A percentile compares a stretch with the other conserved stretches of the same genome.
Conservation (phyloP, 306 rosid genomes). For the Dryas alaskensis region DNA sequence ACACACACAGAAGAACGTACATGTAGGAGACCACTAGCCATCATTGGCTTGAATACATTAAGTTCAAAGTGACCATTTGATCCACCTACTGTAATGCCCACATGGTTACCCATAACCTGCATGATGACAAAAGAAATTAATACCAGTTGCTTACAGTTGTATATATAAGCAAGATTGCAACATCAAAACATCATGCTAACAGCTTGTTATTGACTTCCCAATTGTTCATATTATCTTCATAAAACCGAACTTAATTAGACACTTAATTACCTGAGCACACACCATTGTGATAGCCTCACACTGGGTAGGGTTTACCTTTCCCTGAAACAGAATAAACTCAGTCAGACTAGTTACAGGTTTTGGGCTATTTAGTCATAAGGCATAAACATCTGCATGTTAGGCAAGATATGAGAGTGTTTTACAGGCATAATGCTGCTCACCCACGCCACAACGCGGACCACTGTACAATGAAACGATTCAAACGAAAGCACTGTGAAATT, state of each 20-base stretch:
- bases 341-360: constrained; percentile 10
- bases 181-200: constrained; percentile 9
- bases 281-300: constrained; percentile 99
- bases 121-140: constrained; percentile 2
- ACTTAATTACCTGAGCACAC: constrained; percentile 83
- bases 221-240: constrained; percentile 12
- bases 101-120: constrained; percentile 97
- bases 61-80: constrained; percentile 98
- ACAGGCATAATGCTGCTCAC: constrained; percentile 99
- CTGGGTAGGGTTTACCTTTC: constrained; percentile 99
- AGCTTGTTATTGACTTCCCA: constrained; percentile 2
- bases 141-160: background rate
- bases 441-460: constrained; percentile 99
- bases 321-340: constrained; percentile 56
- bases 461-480: constrained; percentile 34
- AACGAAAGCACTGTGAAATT: constrained; percentile 22
- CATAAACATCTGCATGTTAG: constrained; percentile 6
- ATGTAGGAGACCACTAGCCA: constrained; percentile 74
- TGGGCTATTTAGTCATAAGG: constrained; percentile 5
- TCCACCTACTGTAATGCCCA: constrained; percentile 90
- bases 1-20: constrained; percentile 44
- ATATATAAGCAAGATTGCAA: background rate
- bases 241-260: background rate
- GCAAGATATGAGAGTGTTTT: constrained; percentile 34
- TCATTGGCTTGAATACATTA: constrained; percentile 94